A percentile compares a stretch with the other conserved stretches of the same genome.
phyloP scores from a whole-genome alignment of 768 basidiomycete genomes.

The Udeniomyces megalosporus region DNA sequence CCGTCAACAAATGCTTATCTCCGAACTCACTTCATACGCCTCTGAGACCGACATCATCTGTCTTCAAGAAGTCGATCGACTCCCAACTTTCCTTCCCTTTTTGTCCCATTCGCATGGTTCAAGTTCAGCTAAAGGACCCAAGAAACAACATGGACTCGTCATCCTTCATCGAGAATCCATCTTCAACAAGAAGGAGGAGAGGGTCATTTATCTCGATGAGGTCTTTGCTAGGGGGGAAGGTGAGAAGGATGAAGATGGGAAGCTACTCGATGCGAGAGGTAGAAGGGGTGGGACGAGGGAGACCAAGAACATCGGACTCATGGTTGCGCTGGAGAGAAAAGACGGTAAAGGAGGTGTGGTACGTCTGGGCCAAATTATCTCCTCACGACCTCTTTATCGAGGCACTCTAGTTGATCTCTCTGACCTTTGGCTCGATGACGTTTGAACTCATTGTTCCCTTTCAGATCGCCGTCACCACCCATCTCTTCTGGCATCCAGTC shows the following conservation, averaged over 20 bases:
- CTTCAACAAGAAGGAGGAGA: conserved; percentile 38
- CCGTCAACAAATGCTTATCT: conserved; percentile 56
- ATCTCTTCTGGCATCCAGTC: conserved; percentile 19
- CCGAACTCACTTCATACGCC: conserved; percentile 50
- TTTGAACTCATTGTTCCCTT: no score
- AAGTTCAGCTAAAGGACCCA: conserved; percentile 50
- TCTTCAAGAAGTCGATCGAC: conserved; percentile 78
- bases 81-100: conserved; percentile 53
- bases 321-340: conserved; percentile 47
- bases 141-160: conserved; percentile 73
- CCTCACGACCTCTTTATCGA: not conserved
- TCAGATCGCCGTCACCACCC: conserved; percentile 8
- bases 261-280: conserved; percentile 11
- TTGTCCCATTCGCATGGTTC: conserved; percentile 44
- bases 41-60: conserved; percentile 63
- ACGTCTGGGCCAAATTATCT: conserved; percentile 11
- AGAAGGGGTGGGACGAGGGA: conserved; percentile 45
- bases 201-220: conserved; percentile 53
- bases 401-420: not conserved
- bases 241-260: conserved; percentile 19
- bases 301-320: conserved; percentile 64
- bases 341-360: conserved; percentile 33
- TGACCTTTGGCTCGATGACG: no score
- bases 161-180: conserved; percentile 46
- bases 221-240: conserved; percentile 36